Base-by-base conservation (phyloP, 805 yeast species). In the Zygotorulaspora chibaensis region DNA sequence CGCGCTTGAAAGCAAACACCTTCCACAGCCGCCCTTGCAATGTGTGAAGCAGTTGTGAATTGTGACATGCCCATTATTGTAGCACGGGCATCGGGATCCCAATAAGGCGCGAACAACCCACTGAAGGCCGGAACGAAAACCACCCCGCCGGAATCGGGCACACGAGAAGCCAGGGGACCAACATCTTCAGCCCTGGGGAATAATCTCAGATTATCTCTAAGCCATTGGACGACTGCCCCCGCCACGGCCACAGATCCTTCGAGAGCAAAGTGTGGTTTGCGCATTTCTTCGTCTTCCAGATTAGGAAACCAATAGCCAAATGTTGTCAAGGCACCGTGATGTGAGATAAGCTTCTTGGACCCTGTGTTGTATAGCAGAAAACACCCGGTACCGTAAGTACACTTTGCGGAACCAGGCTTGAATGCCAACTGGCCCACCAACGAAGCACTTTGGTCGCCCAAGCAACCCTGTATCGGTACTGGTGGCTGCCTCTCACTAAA, bases 171-270 rank as follows among this genome's bases (percentile, higher is more conserved):
- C 58, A 90, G 74, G 23, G 95, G 95, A 3, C 96, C 96, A 51
- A 91, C 81, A 66, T 90, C 96, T 55, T 84, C 82, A 6, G 96
- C 86, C 47, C 80, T 78, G 56, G 80, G 81, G 56, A 90, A 86
- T 59, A 90, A 70, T 54, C 85, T 84, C 69, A 90, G 76, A 70
- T 89, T 89, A 68, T 90, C 96, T 62, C 96, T 76, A 56, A 91
- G 76, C 96, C 96, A 90, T 69, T 87, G 95, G 53, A 90, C 87
- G 56, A 85, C 86, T 8, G 95, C 82, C 26, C 98, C 97, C 17
- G 96, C 96, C 43, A 89, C 97, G 2, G 97, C 95, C 58, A 91
- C 87, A 7, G 96, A 88, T 42, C 98, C 98, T 69, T 90, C 98
- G 42, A 90, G 71, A 10, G 96, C 96, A 67, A 79, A 90, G 54